Base-by-base conservation (phyloP, 768 basidiomycete species). In the Mycena belliarum region DNA sequence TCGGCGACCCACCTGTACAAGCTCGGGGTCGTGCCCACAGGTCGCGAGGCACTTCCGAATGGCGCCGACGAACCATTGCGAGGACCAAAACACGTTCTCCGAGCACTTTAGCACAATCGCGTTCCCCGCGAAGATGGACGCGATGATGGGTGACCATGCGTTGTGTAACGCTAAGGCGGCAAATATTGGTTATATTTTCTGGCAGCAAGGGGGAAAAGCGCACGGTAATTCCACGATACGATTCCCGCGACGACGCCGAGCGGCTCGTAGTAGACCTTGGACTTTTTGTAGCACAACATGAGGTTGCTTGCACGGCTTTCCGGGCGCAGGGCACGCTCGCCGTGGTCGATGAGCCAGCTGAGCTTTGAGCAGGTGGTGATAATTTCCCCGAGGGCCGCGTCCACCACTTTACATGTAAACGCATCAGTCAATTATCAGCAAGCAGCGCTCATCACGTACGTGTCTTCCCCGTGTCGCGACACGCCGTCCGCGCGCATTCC, bases 191-290 rank as follows among this genome's bases (percentile, higher is more conserved):
- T 3, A 32, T 3, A 38, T n/a, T n/a, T n/a, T n/a, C n/a, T 10
- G 37, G 29, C 29, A 32, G 12, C 21, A 40, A 45, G 8, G 28
- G 1, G n/a, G 14, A 38, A 2, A 41, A 11, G 70, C 71, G 29
- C 67, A 94, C 93, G 92, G 70, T 95, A 95, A 65, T 94, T 95
- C 93, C 95, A 98, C 0, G 93, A 95, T 5, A 98, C 94, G 56
- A 96, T 88, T 3, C 87, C 97, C 43, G 91, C 87, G 15, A 97
- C 91, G 1, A 96, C 91, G 24, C 97, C 97, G 21, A 94, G 81
- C 20, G 96, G 96, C 62, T 97, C 93, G 67, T 92, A 96, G 65
- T 91, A 72, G 23, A 95, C 86, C 66, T 86, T 78, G 1, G 88
- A 86, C 38, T 78, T 82, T 74, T 94, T 95, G 75, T 94, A 91